Base-by-base conservation (phyloP, 768 basidiomycete species). In the Hericium erinaceus region DNA sequence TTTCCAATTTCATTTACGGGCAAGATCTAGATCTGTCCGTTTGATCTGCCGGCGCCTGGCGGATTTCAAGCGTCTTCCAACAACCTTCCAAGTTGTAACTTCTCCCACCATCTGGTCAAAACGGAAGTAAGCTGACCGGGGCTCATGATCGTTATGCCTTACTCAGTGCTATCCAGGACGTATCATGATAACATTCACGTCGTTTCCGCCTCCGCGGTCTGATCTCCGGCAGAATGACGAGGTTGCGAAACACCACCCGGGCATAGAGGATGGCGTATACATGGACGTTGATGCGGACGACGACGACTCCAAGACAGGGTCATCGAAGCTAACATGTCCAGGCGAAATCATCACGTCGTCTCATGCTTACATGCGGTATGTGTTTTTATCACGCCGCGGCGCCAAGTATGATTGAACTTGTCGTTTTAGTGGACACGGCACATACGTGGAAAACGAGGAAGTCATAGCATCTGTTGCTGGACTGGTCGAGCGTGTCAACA, bases 401-500 rank as follows among this genome's bases (percentile, higher is more conserved):
- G 20, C 44, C 8, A 15, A n/a, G 28, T 33, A 8, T 33, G n/a
- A 46, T 16, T 46, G 20, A n/a, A 8, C 20, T 52, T 33, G 39
- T 22, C 44, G 4, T 20, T 44, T 52, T 65, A 98, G 95, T 61
- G 95, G 95, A n/a, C 95, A 99, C 73, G 95, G 95, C 24, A 98
- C 95, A 37, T 97, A 94, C 70, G 84, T 95, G 2, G 88, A 95
- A 57, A 80, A 83, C 44, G 91, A 93, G 55, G 80, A 89, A 59
- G 92, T 99, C 38, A 79, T 98, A 40, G 87, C 95, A n/a, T 90
- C 92, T 33, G 93, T 99, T 11, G 87, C 93, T 37, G 97, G 97
- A 38, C 87, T 83, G 8, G 79, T 98, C 54, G 91, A 98, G 66
- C 82, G 95, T 59, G 95, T 98, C 16, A 99, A 99, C 73, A 97